These are phyloP conservation scores for Cyanidiococcus yangmingshanensis DNA, from an alignment of 23 red algal species.

Conservation along the genomic window DNA sequence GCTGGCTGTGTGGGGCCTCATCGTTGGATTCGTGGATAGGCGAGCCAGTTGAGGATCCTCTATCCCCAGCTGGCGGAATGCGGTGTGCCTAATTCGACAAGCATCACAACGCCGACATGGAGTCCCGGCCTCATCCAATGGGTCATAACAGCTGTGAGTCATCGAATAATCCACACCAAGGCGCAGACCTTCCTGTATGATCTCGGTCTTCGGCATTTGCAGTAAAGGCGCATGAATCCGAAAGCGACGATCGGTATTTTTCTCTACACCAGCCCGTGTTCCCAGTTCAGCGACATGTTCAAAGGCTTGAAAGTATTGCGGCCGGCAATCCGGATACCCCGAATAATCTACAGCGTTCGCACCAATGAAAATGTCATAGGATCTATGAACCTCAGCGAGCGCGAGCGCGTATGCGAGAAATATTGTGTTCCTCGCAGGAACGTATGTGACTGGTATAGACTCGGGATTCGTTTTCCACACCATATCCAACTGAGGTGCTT, in stretches of 20 bases:
- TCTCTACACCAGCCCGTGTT: slow-evolving; percentile 40
- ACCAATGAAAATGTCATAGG: slow-evolving; percentile 67
- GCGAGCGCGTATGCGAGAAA: slow-evolving; percentile 78
- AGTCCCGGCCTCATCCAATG: slow-evolving; percentile 19
- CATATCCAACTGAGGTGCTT: neutral
- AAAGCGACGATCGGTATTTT: slow-evolving; percentile 13
- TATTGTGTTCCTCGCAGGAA: slow-evolving; percentile 82
- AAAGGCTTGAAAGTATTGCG: slow-evolving; percentile 55
- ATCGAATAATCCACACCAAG: slow-evolving; percentile 70
- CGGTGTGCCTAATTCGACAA: slow-evolving; percentile 46
- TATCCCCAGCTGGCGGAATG: slow-evolving; percentile 57
- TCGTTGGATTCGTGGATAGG: neutral
- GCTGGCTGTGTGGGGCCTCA: neutral
- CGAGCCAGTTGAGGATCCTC: neutral
- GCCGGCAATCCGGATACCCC: slow-evolving; percentile 88
- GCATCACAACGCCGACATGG: slow-evolving; percentile 73
- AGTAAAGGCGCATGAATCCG: slow-evolving; percentile 63
- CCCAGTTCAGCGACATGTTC: slow-evolving; percentile 45
- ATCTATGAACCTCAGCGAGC: slow-evolving; percentile 49
- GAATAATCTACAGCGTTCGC: slow-evolving; percentile 86
- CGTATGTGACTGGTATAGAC: slow-evolving; percentile 69
- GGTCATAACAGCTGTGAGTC: slow-evolving; percentile 95
- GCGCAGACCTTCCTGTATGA: slow-evolving; percentile 41
- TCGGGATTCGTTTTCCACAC: neutral
- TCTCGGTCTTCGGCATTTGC: slow-evolving; percentile 49